A percentile compares a stretch with the other conserved stretches of the same genome.
phyloP scores from a whole-genome alignment of 352 stramenopile species.

The Phytophthora nicotianae region DNA sequence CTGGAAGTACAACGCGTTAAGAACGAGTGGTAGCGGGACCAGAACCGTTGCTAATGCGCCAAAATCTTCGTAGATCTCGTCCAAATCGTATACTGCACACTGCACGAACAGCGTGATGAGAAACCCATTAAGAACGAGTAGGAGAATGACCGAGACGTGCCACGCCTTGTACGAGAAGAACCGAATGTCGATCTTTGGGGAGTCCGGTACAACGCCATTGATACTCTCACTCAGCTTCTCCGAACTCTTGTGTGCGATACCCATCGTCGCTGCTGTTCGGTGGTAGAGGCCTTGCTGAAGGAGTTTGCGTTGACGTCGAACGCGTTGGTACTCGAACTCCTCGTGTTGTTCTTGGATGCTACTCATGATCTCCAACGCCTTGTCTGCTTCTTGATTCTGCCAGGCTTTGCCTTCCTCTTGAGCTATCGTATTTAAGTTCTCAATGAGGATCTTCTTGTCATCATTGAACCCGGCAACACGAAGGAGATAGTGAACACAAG shows the following conservation, averaged over 20 bases:
- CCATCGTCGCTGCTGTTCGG: constrained; percentile 1
- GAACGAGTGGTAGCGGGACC: constrained; percentile 40
- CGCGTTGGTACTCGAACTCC: constrained; percentile 25
- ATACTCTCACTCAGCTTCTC: constrained; percentile 3
- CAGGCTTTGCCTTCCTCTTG: constrained; percentile 27
- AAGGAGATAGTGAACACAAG: constrained; percentile 42
- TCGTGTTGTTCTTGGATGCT: constrained; percentile 30
- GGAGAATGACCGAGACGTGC: constrained; percentile 62
- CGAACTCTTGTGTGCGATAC: neutral
- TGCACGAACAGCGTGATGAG: constrained; percentile 62
- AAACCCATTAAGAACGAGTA: constrained; percentile 71
- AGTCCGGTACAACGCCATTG: constrained; percentile 14
- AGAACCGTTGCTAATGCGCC: constrained; percentile 28
- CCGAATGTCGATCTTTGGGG: constrained; percentile 29
- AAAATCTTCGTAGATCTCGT: constrained; percentile 41
- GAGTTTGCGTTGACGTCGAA: constrained; percentile 15
- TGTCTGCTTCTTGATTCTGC: constrained; percentile 25
- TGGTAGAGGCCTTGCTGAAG: constrained; percentile 5
- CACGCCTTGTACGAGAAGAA: constrained; percentile 70
- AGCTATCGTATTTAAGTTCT: constrained; percentile 26
- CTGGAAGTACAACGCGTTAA: constrained; percentile 63
- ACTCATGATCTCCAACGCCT: constrained; percentile 25
- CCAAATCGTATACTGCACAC: constrained; percentile 55
- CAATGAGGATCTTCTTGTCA: constrained; percentile 13
- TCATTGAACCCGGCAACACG: constrained; percentile 34